Base-by-base conservation (phyloP, 345 rosid genomes). In the Populus tremula region DNA sequence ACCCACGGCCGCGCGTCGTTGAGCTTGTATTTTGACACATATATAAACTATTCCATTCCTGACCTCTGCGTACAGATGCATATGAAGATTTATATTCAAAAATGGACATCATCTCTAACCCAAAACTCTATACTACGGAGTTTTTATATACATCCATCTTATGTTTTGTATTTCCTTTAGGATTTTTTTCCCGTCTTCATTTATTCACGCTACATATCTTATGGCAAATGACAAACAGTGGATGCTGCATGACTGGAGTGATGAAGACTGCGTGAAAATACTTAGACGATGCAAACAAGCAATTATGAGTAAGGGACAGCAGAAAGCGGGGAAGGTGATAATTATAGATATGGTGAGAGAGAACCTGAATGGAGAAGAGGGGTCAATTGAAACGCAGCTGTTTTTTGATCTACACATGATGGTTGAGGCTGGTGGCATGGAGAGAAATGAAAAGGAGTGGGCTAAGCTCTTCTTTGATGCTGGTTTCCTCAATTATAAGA, bases 401-500 rank as follows among this genome's bases (percentile, higher is more conserved):
- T 69, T 77, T 0, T 53, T 43, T 2, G 85, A 82, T 41, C 59
- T 86, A 71, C 0, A 6, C 21, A 54, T 71, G 78, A 69, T 83
- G 85, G 25, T 39, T 25, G 25, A 25, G 0, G 0, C 2, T 1
- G 2, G 9, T 3, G 88, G 81, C 2, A 61, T 17, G 31, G 31
- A 29, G 31, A 29, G 35, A 29, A 72, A 7, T 5, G 82, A 83
- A 29, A 56, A 79, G 39, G 86, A 86, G 35, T 27, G 82, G 86
- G 79, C 77, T 8, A 73, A 72, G 16, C 72, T 86, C 21, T 81
- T 86, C 47, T 12, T 39, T 4, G 70, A 39, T 71, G 80, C 88
- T 45, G 86, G 85, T 2, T 86, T 76, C 27, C 41, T 66, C 50
- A 20, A 65, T 25, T 77, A 86, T 23, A 83, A 79, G 35, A 83